A percentile compares a stretch with the other conserved stretches of the same genome.
These are phyloP conservation scores for Delonix regia DNA, from an alignment of 306 rosid species.

Conservation along the genomic window DNA sequence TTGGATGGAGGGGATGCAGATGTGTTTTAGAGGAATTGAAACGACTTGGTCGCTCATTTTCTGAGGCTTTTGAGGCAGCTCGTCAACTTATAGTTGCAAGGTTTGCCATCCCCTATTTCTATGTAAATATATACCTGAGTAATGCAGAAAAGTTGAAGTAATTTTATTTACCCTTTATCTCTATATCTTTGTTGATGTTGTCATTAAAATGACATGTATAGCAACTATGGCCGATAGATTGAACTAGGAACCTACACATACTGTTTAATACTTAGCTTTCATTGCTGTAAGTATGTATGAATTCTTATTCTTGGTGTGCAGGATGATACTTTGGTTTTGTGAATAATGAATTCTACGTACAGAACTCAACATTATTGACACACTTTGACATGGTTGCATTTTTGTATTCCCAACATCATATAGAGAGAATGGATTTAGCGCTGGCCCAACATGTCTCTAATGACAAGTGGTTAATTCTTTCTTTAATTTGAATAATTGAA, in stretches of 20 bases:
- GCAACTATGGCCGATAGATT: not conserved
- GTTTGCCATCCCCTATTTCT: slow-evolving; percentile 31
- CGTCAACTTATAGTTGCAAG: slow-evolving; percentile 61
- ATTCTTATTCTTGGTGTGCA: not conserved
- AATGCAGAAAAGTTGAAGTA: not conserved
- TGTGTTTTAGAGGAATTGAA: slow-evolving; percentile 77
- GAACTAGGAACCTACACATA: not conserved
- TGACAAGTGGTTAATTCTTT: not conserved
- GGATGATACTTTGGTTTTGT: not conserved
- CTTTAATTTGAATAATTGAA: not conserved
- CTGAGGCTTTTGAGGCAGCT: slow-evolving; percentile 67
- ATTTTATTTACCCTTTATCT: not conserved
- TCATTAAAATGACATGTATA: not conserved
- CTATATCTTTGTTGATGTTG: not conserved
- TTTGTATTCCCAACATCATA: not conserved
- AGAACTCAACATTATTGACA: not conserved
- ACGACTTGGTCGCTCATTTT: slow-evolving; percentile 57
- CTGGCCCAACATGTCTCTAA: not conserved
- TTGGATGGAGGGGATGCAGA: slow-evolving; percentile 44
- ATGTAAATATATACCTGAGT: not conserved
- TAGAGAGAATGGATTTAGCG: not conserved
- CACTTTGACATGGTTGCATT: not conserved
- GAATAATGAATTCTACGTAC: not conserved
- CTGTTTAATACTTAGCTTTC: not conserved
- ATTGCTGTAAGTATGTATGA: not conserved